Base-by-base conservation (phyloP, 495 filamentous ascomycete genomes). In the Podospora sp. region DNA sequence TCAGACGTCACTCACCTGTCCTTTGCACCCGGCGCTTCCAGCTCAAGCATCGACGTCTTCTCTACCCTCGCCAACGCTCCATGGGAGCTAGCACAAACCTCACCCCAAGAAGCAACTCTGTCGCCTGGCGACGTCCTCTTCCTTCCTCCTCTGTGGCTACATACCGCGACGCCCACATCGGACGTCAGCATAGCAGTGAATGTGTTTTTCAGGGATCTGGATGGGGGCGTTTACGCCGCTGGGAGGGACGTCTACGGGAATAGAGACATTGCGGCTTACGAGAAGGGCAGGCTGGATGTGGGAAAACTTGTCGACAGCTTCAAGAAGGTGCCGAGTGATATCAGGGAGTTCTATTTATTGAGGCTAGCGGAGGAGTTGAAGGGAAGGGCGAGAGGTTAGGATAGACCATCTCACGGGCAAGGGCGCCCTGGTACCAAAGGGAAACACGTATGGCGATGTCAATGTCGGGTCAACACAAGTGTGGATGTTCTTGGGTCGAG, bases 201-300 rank as follows among this genome's bases (percentile, higher is more conserved):
- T 72, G 85, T 93, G 14, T 96, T 95, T 81, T 97, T 96, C 73
- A 86, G 86, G 49, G 90, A 89, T 64, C 78, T 94, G 11, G 80
- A 86, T 25, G 79, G 77, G 16, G 87, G 86, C 22, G 60, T 29
- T 2, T 96, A 97, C 77, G 86, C 92, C 7, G 69, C 85, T 25
- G 92, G 93, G 11, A 84, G 85, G 69, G 93, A 97, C 77, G 90
- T 96, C 2, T 96, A 97, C 74, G 93, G 91, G 6, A 96, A 95
- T 75, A 83, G 92, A 12, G 94, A 97, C 77, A 72, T 97, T 49
- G 87, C 89, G 50, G 90, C 90, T 11, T 97, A 95, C 71, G 91
- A 95, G 76, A 92, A 90, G 70, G 91, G 89, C 1, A 83, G 94
- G 33, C 82, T 84, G 60, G 91, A 93, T 69, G 74, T 96, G 14